Evolutionary conservation across 208 protist species (phyloP).

Genomic region (Balamuthia mandrillaris): DNA sequence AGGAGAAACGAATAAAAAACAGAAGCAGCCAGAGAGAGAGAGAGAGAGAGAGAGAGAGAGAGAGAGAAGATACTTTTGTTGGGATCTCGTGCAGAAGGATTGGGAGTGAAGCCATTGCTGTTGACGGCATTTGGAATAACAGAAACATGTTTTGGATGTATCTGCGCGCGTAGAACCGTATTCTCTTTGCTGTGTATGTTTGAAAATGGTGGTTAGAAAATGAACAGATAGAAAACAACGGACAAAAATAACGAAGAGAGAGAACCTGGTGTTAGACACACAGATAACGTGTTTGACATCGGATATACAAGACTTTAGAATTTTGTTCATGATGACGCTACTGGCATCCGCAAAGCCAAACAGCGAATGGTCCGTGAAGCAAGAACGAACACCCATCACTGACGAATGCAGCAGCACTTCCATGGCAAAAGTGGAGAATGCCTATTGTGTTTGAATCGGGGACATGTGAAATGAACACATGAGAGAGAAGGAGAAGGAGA

Average conservation of each 20-base stretch:
- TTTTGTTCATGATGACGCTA: slow-evolving; percentile 94
- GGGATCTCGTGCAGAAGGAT: slow-evolving; percentile 48
- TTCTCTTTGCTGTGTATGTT: slow-evolving; percentile 86
- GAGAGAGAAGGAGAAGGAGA: too few species aligned
- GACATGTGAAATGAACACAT: not conserved
- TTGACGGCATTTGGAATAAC: slow-evolving; percentile 98
- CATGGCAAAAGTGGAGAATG: slow-evolving; percentile 90
- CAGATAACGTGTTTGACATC: slow-evolving; percentile 94
- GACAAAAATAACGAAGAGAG: not conserved
- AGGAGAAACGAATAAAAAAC: not conserved
- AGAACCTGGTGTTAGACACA: slow-evolving; percentile 90
- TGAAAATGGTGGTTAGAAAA: not conserved
- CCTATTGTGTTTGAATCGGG: slow-evolving; percentile 55
- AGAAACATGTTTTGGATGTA: slow-evolving; percentile 84
- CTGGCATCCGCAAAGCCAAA: slow-evolving; percentile 93
- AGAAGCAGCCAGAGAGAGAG: too few species aligned
- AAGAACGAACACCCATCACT: slow-evolving; percentile 89
- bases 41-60: not conserved
- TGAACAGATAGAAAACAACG: not conserved
- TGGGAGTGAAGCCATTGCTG: slow-evolving; percentile 70
- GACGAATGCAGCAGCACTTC: slow-evolving; percentile 90
- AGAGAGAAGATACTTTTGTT: not conserved
- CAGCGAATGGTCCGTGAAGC: slow-evolving; percentile 98
- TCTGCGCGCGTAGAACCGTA: slow-evolving; percentile 88
- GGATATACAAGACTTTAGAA: slow-evolving; percentile 90